A percentile compares a stretch with the other conserved stretches of the same genome.
These are phyloP conservation scores for Mycogone perniciosa DNA, from an alignment of 2,329 filamentous ascomycete species.

Conservation along the genomic window DNA sequence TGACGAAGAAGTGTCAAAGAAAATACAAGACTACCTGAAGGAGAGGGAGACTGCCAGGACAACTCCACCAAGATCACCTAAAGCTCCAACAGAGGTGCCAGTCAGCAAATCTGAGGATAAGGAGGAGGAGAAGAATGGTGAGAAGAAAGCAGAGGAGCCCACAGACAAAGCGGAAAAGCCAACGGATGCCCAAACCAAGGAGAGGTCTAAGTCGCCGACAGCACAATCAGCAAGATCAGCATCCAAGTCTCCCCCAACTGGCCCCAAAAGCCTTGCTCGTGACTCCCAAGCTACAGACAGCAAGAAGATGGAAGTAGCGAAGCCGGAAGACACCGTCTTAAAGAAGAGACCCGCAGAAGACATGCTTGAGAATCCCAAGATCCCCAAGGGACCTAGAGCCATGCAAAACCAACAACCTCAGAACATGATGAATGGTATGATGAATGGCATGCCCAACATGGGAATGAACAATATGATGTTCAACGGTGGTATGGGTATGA, in stretches of 20 bases:
- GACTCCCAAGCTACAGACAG: conserved; percentile 32
- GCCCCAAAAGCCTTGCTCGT: conserved; percentile 22
- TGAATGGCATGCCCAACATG: conserved; percentile 38
- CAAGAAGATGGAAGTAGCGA: conserved; percentile 23
- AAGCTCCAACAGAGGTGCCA: conserved; percentile 17
- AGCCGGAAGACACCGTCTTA: conserved; percentile 32
- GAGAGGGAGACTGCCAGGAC: conserved; percentile 49
- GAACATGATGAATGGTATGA: conserved; percentile 40
- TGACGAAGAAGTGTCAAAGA: conserved; percentile 71
- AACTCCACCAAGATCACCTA: conserved; percentile 27
- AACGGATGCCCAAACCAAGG: conserved; percentile 19
- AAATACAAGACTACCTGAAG: conserved; percentile 68
- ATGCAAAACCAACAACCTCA: conserved; percentile 53
- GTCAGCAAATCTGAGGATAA: conserved; percentile 24
- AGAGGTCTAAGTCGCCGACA: conserved; percentile 31
- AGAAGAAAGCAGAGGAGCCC: conserved; percentile 33
- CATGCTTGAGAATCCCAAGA: conserved; percentile 55
- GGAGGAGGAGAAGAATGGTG: conserved; percentile 35
- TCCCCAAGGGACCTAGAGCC: conserved; percentile 59
- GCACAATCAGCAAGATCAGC: conserved; percentile 15
- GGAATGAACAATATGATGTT: conserved; percentile 34
- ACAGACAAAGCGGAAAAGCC: conserved; percentile 15
- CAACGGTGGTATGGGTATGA: conserved; percentile 28
- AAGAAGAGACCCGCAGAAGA: conserved; percentile 85
- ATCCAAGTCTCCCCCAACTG: conserved; percentile 25